A percentile compares a stretch with the other conserved stretches of the same genome.
phyloP scores from a whole-genome alignment of 75 land plant genomes.

The Cunninghamia lanceolata region DNA sequence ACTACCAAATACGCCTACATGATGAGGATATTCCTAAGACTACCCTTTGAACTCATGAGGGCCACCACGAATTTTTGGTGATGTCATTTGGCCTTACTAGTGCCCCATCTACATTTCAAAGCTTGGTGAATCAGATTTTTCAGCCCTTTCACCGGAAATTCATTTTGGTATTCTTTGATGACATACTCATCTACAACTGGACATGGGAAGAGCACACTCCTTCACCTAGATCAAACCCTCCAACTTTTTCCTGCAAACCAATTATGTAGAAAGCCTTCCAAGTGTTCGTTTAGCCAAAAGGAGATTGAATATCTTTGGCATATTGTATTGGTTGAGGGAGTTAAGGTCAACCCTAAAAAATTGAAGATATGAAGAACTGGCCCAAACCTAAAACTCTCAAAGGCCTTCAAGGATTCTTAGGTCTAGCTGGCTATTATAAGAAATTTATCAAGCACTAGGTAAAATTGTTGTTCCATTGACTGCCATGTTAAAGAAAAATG shows the following conservation, averaged over 20 bases:
- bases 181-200: neutral
- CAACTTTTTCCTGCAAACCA: neutral
- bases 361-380: neutral
- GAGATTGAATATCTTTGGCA: neutral
- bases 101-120: no score
- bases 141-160: neutral
- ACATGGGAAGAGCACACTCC: neutral
- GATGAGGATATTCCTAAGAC: neutral
- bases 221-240: neutral
- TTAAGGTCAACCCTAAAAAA: neutral
- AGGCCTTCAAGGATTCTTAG: no score
- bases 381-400: no score
- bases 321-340: neutral
- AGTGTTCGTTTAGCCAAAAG: neutral
- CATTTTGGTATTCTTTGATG: no score
- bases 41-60: neutral
- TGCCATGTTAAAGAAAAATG: no score
- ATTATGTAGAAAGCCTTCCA: neutral
- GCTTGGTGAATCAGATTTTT: no score
- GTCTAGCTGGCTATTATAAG: no score
- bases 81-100: neutral
- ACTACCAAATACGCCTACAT: neutral
- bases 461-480: neutral
- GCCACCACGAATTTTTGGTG: neutral
- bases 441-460: neutral